Evolutionary conservation across 177 flowering plant species (phyloP).

Genomic region (Vitis hybrid): DNA sequence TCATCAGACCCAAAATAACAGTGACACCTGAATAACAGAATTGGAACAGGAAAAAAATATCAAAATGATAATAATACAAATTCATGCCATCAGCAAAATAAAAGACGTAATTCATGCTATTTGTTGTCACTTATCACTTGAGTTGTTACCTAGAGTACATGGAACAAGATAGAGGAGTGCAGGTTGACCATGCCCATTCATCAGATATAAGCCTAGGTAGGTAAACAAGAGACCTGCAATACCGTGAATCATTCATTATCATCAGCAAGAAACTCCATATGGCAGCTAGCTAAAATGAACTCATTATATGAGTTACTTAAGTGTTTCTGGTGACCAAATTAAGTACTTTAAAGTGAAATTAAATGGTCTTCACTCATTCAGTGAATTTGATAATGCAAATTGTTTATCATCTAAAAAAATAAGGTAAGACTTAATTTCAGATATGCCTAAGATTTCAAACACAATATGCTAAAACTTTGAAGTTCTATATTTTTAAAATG

Average conservation of each 20-base stretch:
- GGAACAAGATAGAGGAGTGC: conserved; percentile 98
- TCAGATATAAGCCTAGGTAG: conserved; percentile 72
- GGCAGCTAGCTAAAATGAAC: too few species aligned
- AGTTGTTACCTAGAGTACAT: conserved; percentile 77
- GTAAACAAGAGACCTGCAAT: conserved; percentile 76
- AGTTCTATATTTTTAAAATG: too few species aligned
- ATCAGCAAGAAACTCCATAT: too few species aligned
- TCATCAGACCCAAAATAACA: conserved; percentile 52
- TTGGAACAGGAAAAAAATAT: conserved; percentile 3
- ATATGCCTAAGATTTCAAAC: too few species aligned
- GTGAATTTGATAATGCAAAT: too few species aligned
- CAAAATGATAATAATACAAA: neutral
- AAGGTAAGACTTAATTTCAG: too few species aligned
- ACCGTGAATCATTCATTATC: neutral
- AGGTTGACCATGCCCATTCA: conserved; percentile 96
- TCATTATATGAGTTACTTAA: too few species aligned
- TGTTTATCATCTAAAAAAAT: too few species aligned
- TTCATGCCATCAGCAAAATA: neutral
- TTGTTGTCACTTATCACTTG: neutral
- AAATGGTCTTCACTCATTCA: too few species aligned
- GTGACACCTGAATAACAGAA: conserved; percentile 41
- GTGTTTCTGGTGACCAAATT: too few species aligned
- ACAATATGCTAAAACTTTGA: too few species aligned
- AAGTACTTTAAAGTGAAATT: too few species aligned
- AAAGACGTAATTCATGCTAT: neutral